These are phyloP conservation scores for Aspergillus funiculosus DNA, from an alignment of 495 filamentous ascomycete genomes.

Conservation along the genomic window DNA sequence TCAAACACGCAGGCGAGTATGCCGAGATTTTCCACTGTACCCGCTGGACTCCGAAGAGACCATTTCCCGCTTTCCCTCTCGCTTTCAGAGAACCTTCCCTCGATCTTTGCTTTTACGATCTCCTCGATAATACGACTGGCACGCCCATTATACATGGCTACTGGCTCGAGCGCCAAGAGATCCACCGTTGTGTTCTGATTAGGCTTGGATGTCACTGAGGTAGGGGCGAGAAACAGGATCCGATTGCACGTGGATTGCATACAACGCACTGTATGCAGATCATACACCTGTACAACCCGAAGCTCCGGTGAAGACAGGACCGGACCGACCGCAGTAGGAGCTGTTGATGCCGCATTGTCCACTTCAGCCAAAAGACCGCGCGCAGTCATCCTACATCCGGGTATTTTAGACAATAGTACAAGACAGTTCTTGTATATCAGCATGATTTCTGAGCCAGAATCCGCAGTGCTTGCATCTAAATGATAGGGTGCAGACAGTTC, in stretches of 20 bases:
- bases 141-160: slow-evolving; percentile 71
- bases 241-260: slow-evolving; percentile 70
- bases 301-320: slow-evolving; percentile 48
- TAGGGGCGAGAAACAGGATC: slow-evolving; percentile 64
- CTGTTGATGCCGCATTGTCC: slow-evolving; percentile 52
- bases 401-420: slow-evolving; percentile 65
- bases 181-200: slow-evolving; percentile 48
- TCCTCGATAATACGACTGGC: slow-evolving; percentile 77
- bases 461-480: slow-evolving; percentile 27
- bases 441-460: slow-evolving; percentile 59
- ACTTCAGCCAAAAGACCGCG: slow-evolving; percentile 76
- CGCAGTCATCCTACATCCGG: slow-evolving; percentile 57
- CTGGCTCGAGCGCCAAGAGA: slow-evolving; percentile 48
- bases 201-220: slow-evolving; percentile 49
- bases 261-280: slow-evolving; percentile 64
- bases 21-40: slow-evolving; percentile 54
- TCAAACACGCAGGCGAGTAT: slow-evolving; percentile 75
- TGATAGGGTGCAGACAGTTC: slow-evolving; percentile 73
- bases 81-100: slow-evolving; percentile 70
- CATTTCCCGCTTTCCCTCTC: slow-evolving; percentile 76
- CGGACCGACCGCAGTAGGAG: slow-evolving; percentile 33
- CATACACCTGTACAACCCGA: slow-evolving; percentile 65
- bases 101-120: slow-evolving; percentile 75
- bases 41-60: slow-evolving; percentile 63
- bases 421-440: slow-evolving; percentile 80